Base-by-base conservation (phyloP, 2,329 filamentous ascomycete genomes). In the Penicillium sp. region DNA sequence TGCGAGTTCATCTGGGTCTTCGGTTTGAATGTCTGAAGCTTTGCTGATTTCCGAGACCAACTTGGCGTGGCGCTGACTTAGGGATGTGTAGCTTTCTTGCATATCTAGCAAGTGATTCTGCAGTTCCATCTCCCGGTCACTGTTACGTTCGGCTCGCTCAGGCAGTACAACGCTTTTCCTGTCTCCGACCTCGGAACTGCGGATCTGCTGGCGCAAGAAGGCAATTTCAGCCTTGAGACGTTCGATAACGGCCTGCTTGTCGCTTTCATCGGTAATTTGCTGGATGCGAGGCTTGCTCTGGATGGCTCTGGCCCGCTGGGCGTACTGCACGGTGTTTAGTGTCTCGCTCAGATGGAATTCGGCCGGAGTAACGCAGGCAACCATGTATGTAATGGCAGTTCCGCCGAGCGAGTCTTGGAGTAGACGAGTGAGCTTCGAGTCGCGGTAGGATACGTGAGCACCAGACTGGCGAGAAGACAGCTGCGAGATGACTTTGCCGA, bases 331-430 rank as follows among this genome's bases (percentile, higher is more conserved):
- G 0, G 94, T 99, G 71, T 99, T 99, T 57, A 99, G 79, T 0
- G 95, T 97, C 75, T 99, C 94, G 75, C 92, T 97, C 46, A 99
- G 79, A 71, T 99, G 94, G 69, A 99, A 99, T 70, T 97, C 92
- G 14, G 93, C 91, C 0, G 92, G 93, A 1, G 93, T 99, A 28
- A 99, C 92, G 74, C 94, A 99, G 8, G 94, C 94, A 75, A 99
- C 94, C 94, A 99, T 97, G 76, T 97, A 99, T 0, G 94, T 99
- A 69, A 97, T 96, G 35, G 94, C 94, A 70, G 96, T 97, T 4
- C 94, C 94, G 57, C 94, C 94, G 5, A 99, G 81, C 0, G 94
- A 99, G 74, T 99, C 94, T 78, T 99, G 94, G 18, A 99, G 83
- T 23, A 99, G 81, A 59, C 94, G 88, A 11, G 94, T 99, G 64